These are phyloP conservation scores for Glycyrrhiza uralensis DNA, from an alignment of 306 rosid genomes.

Conservation along the genomic window DNA sequence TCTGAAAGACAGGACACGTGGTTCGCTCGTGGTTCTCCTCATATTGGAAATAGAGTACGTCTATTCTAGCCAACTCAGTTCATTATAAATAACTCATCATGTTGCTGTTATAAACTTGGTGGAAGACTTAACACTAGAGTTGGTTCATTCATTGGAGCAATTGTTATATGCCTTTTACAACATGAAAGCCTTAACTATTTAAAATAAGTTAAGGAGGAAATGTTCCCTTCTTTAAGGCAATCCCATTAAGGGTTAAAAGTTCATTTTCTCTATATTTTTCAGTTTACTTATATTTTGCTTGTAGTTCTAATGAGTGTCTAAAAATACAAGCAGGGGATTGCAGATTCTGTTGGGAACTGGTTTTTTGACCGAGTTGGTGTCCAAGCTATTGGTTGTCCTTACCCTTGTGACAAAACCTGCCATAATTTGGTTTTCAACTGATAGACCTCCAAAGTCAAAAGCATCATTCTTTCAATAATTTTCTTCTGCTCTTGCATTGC, in stretches of 20 bases:
- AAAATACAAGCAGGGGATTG: conserved; percentile 48
- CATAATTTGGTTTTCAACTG: conserved; percentile 41
- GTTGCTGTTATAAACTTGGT: background rate
- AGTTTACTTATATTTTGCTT: background rate
- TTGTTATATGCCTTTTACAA: background rate
- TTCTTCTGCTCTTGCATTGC: conserved; percentile 10
- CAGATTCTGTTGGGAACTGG: conserved; percentile 53
- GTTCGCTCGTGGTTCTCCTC: conserved; percentile 45
- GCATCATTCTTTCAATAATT: conserved; percentile 28
- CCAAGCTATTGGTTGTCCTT: conserved; percentile 46
- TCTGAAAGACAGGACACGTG: conserved; percentile 56
- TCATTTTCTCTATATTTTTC: background rate
- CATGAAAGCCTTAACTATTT: too few relatives aligned
- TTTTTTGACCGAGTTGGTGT: conserved; percentile 37
- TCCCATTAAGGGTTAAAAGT: background rate
- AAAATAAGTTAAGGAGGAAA: too few relatives aligned
- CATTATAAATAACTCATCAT: background rate
- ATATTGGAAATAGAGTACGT: conserved; percentile 45
- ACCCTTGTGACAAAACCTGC: conserved; percentile 57
- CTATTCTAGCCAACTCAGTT: background rate
- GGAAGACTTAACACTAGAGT: background rate
- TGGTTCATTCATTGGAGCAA: background rate
- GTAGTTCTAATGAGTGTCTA: conserved; percentile 21
- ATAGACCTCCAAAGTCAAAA: background rate
- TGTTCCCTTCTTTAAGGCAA: too few relatives aligned